Evolutionary conservation across 2,329 filamentous ascomycete species (phyloP).

Genomic region (Fusarium papillatum): DNA sequence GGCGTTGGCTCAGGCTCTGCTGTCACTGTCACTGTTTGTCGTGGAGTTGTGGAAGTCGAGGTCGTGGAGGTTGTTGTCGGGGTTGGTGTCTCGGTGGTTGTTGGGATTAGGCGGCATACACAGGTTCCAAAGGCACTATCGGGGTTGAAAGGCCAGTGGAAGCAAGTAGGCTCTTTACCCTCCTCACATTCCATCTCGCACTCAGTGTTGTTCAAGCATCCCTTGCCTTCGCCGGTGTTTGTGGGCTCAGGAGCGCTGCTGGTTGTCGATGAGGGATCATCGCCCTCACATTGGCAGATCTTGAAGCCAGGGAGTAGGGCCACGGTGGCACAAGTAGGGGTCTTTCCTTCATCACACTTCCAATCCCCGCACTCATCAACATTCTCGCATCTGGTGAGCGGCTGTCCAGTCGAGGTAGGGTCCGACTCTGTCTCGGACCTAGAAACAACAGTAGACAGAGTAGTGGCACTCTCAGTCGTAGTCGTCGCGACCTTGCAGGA

Average conservation of each 20-base stretch:
- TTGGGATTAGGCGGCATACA: background rate
- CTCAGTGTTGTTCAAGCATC: background rate
- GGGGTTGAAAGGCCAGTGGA: background rate
- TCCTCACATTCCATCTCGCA: background rate
- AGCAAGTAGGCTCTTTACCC: background rate
- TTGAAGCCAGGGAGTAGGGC: background rate
- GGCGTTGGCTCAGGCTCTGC: background rate
- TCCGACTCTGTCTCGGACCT: background rate
- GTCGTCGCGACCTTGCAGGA: background rate
- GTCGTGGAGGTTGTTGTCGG: background rate
- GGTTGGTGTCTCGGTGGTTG: background rate
- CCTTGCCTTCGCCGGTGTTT: background rate
- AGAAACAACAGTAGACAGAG: background rate
- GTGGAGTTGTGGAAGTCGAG: background rate
- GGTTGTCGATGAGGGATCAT: background rate
- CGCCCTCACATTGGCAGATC: background rate
- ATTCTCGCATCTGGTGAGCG: background rate
- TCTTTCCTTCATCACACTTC: background rate
- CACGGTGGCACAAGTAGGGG: background rate
- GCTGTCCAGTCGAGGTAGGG: background rate
- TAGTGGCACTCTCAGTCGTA: background rate
- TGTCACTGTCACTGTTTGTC: background rate
- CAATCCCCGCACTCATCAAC: background rate
- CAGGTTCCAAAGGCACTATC: background rate
- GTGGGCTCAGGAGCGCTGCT: background rate